Percentiles rank a stretch among this genome's conserved stretches.
Conservation (phyloP, 345 rosid genomes). For the Corchorus olitorius region DNA sequence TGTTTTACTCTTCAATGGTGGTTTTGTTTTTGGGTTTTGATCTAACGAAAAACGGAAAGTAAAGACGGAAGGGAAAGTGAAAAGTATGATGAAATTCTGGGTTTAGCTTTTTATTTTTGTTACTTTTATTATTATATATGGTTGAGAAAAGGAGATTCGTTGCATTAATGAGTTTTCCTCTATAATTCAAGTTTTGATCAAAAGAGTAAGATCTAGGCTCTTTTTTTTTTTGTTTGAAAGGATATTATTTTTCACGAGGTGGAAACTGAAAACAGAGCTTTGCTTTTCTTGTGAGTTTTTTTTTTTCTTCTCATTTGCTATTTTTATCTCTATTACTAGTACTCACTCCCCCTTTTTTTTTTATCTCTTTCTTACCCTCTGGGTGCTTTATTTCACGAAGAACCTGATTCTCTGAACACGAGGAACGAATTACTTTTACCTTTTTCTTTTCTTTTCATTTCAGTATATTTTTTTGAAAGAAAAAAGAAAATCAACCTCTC, state of each 20-base stretch:
- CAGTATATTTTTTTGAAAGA: neutral
- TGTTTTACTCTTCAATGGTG: constrained; percentile 9
- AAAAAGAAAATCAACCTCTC: neutral
- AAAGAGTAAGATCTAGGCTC: neutral
- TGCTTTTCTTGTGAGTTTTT: constrained; percentile 13
- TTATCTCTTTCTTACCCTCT: neutral
- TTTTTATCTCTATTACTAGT: neutral
- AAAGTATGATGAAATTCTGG: neutral
- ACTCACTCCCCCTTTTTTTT: neutral
- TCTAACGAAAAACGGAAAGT: neutral
- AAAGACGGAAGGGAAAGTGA: too few species aligned
- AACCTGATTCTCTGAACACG: constrained; percentile 83
- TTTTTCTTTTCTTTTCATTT: neutral
- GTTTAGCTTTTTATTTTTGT: neutral
- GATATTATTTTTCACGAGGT: neutral
- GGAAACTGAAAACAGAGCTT: constrained; percentile 14
- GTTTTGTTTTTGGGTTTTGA: neutral
- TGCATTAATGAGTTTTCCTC: neutral
- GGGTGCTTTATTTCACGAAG: constrained; percentile 57
- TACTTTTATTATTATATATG: neutral
- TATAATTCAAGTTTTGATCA: constrained; percentile 4
- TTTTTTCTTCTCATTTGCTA: neutral
- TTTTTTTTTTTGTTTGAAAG: neutral
- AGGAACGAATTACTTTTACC: constrained; percentile 55
- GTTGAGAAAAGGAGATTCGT: constrained; percentile 11